Base-by-base conservation (phyloP, 2,329 filamentous ascomycete genomes). In the Leptographium flavum region DNA sequence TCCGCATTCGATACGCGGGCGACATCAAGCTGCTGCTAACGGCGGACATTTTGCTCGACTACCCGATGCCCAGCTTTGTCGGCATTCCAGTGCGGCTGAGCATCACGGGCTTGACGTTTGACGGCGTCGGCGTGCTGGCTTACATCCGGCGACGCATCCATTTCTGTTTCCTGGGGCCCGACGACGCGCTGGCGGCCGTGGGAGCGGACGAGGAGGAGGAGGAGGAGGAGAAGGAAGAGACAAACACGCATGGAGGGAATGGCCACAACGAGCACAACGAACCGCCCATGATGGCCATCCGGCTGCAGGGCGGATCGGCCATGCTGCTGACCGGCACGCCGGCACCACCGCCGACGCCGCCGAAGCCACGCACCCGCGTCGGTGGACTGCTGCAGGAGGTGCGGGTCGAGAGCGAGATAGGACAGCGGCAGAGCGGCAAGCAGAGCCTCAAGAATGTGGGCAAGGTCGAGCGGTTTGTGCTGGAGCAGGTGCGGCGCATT, bases 381-480 rank as follows among this genome's bases (percentile, higher is more conserved):
- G 87, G 84, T 4, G 86, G 86, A 0, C 64, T 96, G 47, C 64
- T 98, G 46, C 87, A 94, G 60, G 86, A 96, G 63, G 94, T 98
- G 55, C 80, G 82, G 53, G 90, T 98, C 7, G 92, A 98, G 63
- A 96, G 90, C 60, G 92, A 98, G 65, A 98, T 98, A 60, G 92
- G 92, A 7, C 82, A 92, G 60, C 79, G 87, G 53, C 87, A 93
- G 56, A 81, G 83, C 49, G 86, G 87, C 23, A 94, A 92, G 65
- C 90, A 95, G 66, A 92, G 90, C 39, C 67, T 98, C 49, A 96
- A 95, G 71, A 98, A 98, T 60, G 90, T 98, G 42, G 90, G 92
- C 48, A 98, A 98, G 70, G 92, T 98, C 47, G 92, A 98, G 67
- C 83, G 87, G 56, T 98, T 98, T 61, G 87, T 98, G 46, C 71